These are phyloP conservation scores for Aspergillus sp. DNA, from an alignment of 2,329 filamentous ascomycete genomes.

Conservation along the genomic window DNA sequence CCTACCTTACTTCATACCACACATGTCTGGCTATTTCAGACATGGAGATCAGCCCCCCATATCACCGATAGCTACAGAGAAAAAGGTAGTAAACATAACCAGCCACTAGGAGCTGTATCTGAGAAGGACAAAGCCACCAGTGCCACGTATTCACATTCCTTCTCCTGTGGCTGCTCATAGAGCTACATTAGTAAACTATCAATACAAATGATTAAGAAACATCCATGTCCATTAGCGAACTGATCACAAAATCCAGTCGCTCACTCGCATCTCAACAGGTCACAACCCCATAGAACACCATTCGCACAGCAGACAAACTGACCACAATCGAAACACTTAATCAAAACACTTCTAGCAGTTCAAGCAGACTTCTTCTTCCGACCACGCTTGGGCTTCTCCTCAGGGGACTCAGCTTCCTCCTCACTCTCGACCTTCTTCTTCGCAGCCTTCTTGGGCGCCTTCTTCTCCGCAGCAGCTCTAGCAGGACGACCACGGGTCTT, in stretches of 20 bases:
- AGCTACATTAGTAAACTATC: too few species aligned
- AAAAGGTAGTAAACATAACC: too few species aligned
- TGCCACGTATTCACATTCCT: too few species aligned
- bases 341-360: too few species aligned
- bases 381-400: conserved; percentile 24
- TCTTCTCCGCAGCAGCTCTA: conserved; percentile 13
- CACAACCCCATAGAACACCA: background rate
- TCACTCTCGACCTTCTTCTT: conserved; percentile 16
- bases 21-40: background rate
- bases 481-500: conserved; percentile 20
- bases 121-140: too few species aligned
- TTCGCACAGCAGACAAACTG: background rate
- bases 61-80: too few species aligned
- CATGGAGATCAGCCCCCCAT: too few species aligned
- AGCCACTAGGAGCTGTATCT: too few species aligned
- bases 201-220: too few species aligned
- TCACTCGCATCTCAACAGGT: background rate
- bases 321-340: background rate
- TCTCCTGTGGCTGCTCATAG: background rate
- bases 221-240: background rate
- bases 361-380: conserved; percentile 21
- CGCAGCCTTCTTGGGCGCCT: conserved; percentile 6
- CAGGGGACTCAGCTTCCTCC: conserved; percentile 12
- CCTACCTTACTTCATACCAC: background rate
- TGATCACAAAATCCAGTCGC: background rate